Conservation (phyloP, 2,329 filamentous ascomycete genomes). For the Pyrenophora teres region DNA sequence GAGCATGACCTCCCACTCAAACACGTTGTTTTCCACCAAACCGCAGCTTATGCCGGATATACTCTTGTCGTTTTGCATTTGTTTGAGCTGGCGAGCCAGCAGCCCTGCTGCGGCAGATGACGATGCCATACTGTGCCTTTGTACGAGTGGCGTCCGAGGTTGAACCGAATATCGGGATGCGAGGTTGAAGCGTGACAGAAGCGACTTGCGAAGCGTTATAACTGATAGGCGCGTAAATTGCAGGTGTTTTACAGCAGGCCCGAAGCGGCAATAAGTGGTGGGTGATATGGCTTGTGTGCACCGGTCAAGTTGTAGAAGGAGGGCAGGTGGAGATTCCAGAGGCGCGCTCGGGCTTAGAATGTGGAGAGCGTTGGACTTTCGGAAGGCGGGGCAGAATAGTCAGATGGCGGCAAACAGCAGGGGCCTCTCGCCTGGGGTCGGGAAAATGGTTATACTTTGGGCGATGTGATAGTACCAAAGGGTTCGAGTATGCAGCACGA, state of each 20-base stretch:
- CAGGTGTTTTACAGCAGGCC: constrained; percentile 1
- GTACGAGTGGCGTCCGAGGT: constrained; percentile 11
- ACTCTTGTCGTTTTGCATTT: constrained; percentile 90
- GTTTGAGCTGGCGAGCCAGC: constrained; percentile 83
- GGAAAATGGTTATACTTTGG: no score
- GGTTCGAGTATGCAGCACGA: constrained; percentile 11
- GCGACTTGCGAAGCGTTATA: background rate
- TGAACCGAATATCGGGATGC: constrained; percentile 7
- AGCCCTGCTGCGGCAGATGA: constrained; percentile 68
- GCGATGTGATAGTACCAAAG: background rate
- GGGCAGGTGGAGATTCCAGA: constrained; percentile 13
- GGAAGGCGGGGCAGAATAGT: constrained; percentile 28
- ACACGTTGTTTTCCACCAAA: constrained; percentile 82
- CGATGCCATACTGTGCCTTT: constrained; percentile 35
- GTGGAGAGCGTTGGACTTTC: constrained; percentile 13
- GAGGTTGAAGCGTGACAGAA: background rate
- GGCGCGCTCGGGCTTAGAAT: constrained; percentile 20
- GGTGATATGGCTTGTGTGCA: background rate
- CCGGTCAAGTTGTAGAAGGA: constrained; percentile 1
- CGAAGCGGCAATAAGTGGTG: background rate
- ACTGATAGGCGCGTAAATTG: background rate
- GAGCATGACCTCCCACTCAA: constrained; percentile 98
- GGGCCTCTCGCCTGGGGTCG: background rate
- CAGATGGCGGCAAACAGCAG: constrained; percentile 17
- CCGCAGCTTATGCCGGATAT: constrained; percentile 94